Base-by-base conservation (phyloP, 2,329 filamentous ascomycete species). In the Trichophyton schoenleinii region DNA sequence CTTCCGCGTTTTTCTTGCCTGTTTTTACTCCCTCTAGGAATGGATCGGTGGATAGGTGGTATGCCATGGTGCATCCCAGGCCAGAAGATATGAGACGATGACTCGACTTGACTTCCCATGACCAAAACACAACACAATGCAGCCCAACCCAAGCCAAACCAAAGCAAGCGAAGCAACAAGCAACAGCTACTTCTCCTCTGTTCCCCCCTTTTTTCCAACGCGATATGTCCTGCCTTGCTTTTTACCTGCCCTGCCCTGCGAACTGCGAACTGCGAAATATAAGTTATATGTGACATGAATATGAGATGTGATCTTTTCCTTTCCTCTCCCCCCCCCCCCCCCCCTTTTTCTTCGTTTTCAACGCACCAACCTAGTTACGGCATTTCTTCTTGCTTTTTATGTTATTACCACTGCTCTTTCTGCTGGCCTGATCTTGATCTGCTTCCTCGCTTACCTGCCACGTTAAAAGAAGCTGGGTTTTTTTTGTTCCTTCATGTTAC, bases 231-330 rank as follows among this genome's bases (percentile, higher is more conserved):
- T 31, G 28, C 28, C 28, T 31, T 31, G 28, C 28, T 31, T 31
- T 31, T 31, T 28, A 28, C 28, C 28, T 28, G 28, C 6, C 9
- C 34, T 38, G 34, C 11, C 34, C 34, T 13, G 34, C 34, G 28
- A 31, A 31, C 2, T 55, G 49, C 49, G 13, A 15, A 53, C 49
- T 18, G 52, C 52, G n/a, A 55, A 55, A 55, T 55, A 55, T 55
- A 55, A 55, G 25, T 55, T 34, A 34, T 55, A 55, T 5, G 52
- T 55, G 52, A 55, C 52, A 55, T 55, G 52, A 55, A 55, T 55
- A 55, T 61, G 63, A 65, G 64, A 66, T 64, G 22, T 18, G 28
- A 52, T 59, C 18, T 46, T 49, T 28, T 57, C 42, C 31, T 61
- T 3, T 58, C 20, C 57, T 25, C 22, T 60, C 44, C 49, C 31